phyloP scores from a whole-genome alignment of 148 eudicot species.

The Nepenthes gracilis region DNA sequence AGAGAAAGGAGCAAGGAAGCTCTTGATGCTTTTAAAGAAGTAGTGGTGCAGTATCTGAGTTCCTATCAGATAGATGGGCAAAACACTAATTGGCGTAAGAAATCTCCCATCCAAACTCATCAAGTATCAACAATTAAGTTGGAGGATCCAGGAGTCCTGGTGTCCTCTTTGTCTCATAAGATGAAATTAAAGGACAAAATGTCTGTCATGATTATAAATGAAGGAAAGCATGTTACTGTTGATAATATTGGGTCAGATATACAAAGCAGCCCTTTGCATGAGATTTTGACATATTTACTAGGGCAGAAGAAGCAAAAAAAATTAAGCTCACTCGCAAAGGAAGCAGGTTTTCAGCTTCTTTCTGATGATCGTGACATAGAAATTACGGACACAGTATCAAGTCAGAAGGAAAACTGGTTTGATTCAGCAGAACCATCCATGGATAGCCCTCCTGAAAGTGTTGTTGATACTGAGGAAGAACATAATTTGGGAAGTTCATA shows the following conservation, averaged over 20 bases:
- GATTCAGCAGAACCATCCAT: slow-evolving; percentile 15
- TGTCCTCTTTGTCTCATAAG: slow-evolving; percentile 29
- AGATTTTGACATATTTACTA: slow-evolving; percentile 50
- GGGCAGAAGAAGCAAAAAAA: slow-evolving; percentile 38
- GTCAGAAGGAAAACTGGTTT: slow-evolving; percentile 17
- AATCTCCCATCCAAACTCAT: slow-evolving; percentile 14
- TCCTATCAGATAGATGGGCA: slow-evolving; percentile 12
- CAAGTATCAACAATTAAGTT: slow-evolving; percentile 22
- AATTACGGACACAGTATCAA: slow-evolving; percentile 26
- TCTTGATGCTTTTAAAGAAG: slow-evolving; percentile 45
- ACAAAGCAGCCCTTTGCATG: slow-evolving; percentile 59
- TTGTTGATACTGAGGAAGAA: slow-evolving; percentile 11
- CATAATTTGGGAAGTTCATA: slow-evolving; percentile 11
- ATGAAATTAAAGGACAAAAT: slow-evolving; percentile 37
- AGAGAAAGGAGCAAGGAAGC: slow-evolving; percentile 49
- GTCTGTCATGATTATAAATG: slow-evolving; percentile 53
- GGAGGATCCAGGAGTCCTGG: slow-evolving; percentile 21
- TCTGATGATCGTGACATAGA: slow-evolving; percentile 70
- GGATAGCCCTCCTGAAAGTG: slow-evolving; percentile 18
- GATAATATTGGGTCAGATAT: slow-evolving; percentile 30
- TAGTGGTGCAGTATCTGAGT: slow-evolving; percentile 33
- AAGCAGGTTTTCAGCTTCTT: slow-evolving; percentile 81
- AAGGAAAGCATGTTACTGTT: slow-evolving; percentile 40
- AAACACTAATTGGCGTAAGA: slow-evolving; percentile 18
- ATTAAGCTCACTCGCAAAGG: slow-evolving; percentile 71